These are phyloP conservation scores for Oryza australiensis DNA, from an alignment of 176 grass and related monocot species.

Conservation along the genomic window DNA sequence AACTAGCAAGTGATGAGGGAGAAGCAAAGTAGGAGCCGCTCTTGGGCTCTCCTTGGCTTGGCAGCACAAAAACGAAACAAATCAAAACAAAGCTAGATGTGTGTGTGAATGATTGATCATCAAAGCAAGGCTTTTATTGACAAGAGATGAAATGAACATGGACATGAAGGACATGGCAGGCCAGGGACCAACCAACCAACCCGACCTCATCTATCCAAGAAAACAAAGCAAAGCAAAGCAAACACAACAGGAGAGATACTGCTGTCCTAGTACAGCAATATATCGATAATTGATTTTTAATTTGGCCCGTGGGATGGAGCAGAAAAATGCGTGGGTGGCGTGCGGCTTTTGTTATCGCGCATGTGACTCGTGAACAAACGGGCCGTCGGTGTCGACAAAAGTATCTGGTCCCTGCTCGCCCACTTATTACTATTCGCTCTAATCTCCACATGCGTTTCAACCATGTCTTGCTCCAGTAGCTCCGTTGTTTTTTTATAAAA, in stretches of 20 bases:
- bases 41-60: not conserved
- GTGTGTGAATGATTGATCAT: not conserved
- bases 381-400: conserved; percentile 29
- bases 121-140: not conserved
- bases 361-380: conserved; percentile 29
- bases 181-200: not conserved
- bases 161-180: not conserved
- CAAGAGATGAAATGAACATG: not conserved
- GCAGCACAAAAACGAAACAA: not conserved
- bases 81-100: not conserved
- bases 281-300: not conserved
- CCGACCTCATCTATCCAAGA: not conserved
- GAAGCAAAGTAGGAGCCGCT: conserved; percentile 1
- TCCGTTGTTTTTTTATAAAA: not conserved
- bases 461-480: not conserved
- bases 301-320: not conserved
- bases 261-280: not conserved
- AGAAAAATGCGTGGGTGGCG: conserved; percentile 29
- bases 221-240: not conserved
- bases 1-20: no score
- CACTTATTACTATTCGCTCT: not conserved
- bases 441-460: not conserved
- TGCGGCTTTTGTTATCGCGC: conserved; percentile 37
- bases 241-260: not conserved
- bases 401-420: not conserved